Conservation (phyloP, 2,329 filamentous ascomycete species). For the Trichoderma aggressivum region DNA sequence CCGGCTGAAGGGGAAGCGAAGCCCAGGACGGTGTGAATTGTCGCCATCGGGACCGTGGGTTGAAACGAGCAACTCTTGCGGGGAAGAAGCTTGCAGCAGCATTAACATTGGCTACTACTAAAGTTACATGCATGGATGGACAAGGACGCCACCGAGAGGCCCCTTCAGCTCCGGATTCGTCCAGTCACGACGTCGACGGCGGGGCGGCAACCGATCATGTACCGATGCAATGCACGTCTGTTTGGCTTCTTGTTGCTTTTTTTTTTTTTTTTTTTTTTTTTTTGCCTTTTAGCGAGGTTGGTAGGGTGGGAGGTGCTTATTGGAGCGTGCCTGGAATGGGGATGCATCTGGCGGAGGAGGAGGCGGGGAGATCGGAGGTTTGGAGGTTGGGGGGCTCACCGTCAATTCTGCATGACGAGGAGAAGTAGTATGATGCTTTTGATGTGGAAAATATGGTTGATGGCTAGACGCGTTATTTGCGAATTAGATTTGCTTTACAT, state of each 20-base stretch:
- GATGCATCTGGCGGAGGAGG: background rate
- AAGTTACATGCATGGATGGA: background rate
- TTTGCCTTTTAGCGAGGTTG: background rate
- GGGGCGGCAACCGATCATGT: conserved; percentile 15
- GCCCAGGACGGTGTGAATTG: conserved; percentile 20
- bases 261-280: background rate
- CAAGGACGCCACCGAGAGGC: conserved; percentile 13
- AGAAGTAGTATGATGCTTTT: background rate
- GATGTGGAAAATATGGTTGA: background rate
- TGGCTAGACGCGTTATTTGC: background rate
- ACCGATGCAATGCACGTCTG: conserved; percentile 19
- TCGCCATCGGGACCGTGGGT: conserved; percentile 21
- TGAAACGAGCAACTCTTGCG: conserved; percentile 14
- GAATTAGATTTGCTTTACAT: background rate
- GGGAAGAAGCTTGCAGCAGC: conserved; percentile 11
- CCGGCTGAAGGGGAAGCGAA: background rate
- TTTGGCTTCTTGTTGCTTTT: background rate
- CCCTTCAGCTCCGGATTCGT: conserved; percentile 15
- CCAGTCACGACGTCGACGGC: conserved; percentile 1
- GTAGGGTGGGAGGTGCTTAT: background rate
- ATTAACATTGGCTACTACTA: background rate
- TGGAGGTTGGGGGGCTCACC: background rate
- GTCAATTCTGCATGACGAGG: background rate
- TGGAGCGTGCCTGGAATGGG: conserved; percentile 6
- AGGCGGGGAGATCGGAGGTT: background rate